Conservation (phyloP, 2,329 filamentous ascomycete species). For the Apiospora saccharicola region DNA sequence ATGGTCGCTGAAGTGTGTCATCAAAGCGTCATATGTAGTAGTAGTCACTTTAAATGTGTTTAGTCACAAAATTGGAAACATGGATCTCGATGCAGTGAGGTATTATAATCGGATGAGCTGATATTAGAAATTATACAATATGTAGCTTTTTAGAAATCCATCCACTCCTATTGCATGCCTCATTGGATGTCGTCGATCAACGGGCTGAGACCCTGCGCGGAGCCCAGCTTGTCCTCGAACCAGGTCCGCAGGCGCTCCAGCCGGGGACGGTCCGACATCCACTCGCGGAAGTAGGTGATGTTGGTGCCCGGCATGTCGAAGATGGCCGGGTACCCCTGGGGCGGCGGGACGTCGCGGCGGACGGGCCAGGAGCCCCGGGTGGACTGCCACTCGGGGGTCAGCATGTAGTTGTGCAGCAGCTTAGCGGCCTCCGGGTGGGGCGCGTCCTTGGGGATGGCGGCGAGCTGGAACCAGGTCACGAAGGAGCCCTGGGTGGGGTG, state of each 20-base stretch:
- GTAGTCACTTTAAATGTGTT: too few species aligned
- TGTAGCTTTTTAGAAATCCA: not conserved
- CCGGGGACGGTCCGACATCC: conserved; percentile 44
- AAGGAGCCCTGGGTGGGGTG: conserved; percentile 49
- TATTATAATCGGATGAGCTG: too few species aligned
- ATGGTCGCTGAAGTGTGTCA: too few species aligned
- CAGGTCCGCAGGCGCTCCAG: conserved; percentile 48
- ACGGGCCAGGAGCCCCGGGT: conserved; percentile 41
- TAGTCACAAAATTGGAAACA: too few species aligned
- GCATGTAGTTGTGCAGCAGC: conserved; percentile 55
- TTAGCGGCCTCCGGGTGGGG: conserved; percentile 59
- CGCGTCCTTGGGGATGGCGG: conserved; percentile 56
- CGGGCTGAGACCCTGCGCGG: conserved; percentile 48
- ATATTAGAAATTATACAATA: not conserved
- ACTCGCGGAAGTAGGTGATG: conserved; percentile 43
- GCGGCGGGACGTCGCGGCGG: conserved; percentile 39
- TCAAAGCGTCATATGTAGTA: too few species aligned
- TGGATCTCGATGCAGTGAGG: too few species aligned
- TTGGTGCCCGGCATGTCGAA: conserved; percentile 42
- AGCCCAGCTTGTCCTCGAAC: conserved; percentile 47
- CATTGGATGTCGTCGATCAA: conserved; percentile 37
- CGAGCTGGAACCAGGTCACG: conserved; percentile 57
- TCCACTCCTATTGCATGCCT: not conserved
- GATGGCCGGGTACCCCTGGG: conserved; percentile 38
- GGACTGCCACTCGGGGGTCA: conserved; percentile 50